phyloP scores from a whole-genome alignment of 441 rosid genomes.

The Euphorbia schlechtendalii region DNA sequence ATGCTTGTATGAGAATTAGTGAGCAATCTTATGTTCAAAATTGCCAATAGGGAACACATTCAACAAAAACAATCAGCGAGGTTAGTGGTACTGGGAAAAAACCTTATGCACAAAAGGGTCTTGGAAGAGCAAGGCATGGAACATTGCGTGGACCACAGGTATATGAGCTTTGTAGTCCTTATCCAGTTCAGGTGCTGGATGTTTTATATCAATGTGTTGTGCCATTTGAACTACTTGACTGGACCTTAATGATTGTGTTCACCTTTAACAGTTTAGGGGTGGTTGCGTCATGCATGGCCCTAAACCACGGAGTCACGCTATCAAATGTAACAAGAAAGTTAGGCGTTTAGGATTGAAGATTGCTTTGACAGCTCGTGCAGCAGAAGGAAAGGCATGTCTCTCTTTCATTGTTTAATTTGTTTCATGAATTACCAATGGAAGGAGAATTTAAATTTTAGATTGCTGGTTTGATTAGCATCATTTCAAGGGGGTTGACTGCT shows the following conservation, averaged over 20 bases:
- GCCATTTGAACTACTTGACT: constrained; percentile 11
- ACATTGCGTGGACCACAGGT: constrained; percentile 91
- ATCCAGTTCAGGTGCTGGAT: neutral
- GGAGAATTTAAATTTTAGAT: too few species aligned
- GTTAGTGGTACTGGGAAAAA: constrained; percentile 96
- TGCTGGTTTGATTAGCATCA: neutral
- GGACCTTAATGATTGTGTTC: constrained; percentile 13
- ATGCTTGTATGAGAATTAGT: neutral
- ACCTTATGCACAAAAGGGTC: constrained; percentile 80
- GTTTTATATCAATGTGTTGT: constrained; percentile 10
- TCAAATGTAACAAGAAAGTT: constrained; percentile 81
- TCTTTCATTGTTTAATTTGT: too few species aligned
- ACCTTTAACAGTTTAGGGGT: constrained; percentile 69
- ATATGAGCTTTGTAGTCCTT: constrained; percentile 4
- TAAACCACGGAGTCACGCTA: constrained; percentile 86
- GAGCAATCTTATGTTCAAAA: too few species aligned
- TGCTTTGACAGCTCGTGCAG: constrained; percentile 83
- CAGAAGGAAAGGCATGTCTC: constrained; percentile 75
- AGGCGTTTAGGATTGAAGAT: constrained; percentile 85
- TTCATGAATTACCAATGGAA: constrained; percentile 3
- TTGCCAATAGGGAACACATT: constrained; percentile 72
- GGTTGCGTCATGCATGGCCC: constrained; percentile 92
- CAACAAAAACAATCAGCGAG: constrained; percentile 88
- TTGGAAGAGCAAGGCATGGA: constrained; percentile 91
- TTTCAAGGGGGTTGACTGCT: neutral